A percentile compares a stretch with the other conserved stretches of the same genome.
phyloP scores from a whole-genome alignment of 2,329 filamentous ascomycete species.

The Bretziella fagacearum region DNA sequence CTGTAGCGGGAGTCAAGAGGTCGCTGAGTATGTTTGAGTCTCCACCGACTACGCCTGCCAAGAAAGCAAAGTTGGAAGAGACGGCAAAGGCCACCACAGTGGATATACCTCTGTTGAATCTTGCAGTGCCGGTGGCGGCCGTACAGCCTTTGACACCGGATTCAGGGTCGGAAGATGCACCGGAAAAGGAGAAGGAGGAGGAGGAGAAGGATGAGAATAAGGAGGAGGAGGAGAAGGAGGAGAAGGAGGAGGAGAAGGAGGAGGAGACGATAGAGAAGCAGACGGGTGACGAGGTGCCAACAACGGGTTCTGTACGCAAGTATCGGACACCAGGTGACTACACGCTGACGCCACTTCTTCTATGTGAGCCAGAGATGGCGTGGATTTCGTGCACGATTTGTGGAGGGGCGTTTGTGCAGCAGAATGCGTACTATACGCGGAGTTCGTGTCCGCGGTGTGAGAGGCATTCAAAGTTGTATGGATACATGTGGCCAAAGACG shows the following conservation, averaged over 20 bases:
- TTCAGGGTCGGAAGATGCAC: too few species aligned
- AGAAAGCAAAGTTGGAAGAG: too few species aligned
- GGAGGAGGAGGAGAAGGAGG: slow-evolving; percentile 1
- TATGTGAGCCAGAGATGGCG: slow-evolving; percentile 56
- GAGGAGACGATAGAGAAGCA: not conserved
- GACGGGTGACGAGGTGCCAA: not conserved
- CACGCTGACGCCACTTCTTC: slow-evolving; percentile 57
- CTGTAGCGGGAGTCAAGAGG: too few species aligned
- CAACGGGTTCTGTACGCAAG: slow-evolving; percentile 8
- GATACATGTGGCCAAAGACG: slow-evolving; percentile 91
- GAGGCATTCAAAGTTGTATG: slow-evolving; percentile 87
- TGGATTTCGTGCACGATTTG: slow-evolving; percentile 89
- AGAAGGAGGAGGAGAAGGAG: slow-evolving; percentile 12
- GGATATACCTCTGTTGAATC: too few species aligned
- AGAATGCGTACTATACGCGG: slow-evolving; percentile 71
- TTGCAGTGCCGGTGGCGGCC: too few species aligned
- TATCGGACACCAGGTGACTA: slow-evolving; percentile 59
- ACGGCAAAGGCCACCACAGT: too few species aligned
- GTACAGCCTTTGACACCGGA: too few species aligned
- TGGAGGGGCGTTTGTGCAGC: slow-evolving; percentile 65
- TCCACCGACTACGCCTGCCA: too few species aligned
- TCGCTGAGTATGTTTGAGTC: too few species aligned
- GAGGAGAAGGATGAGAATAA: not conserved
- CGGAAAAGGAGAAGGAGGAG: not conserved
- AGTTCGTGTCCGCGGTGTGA: slow-evolving; percentile 84